These are phyloP conservation scores for Rhodomyrtus tomentosa DNA, from an alignment of 345 rosid genomes.

Conservation along the genomic window DNA sequence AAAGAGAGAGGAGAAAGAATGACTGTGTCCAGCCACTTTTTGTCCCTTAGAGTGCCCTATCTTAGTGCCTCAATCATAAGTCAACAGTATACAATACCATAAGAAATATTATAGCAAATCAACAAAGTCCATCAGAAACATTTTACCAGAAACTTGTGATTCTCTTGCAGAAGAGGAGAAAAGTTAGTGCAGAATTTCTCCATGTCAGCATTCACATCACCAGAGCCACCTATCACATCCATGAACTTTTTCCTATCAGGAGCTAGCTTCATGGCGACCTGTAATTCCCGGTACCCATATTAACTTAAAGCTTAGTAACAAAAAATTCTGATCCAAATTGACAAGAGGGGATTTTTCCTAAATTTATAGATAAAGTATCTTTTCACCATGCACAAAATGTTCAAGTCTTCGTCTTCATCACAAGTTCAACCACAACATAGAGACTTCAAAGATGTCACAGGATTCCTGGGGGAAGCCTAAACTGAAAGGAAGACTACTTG, in stretches of 20 bases:
- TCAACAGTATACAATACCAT: not conserved
- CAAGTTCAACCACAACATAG: not conserved
- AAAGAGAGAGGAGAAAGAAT: not conserved
- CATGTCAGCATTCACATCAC: constrained; percentile 70
- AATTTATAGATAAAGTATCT: not conserved
- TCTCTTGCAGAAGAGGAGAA: constrained; percentile 73
- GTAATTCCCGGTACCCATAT: not conserved
- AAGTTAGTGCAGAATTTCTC: constrained; percentile 69
- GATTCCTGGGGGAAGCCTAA: not conserved
- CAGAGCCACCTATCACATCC: constrained; percentile 76
- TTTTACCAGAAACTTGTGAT: constrained; percentile 91
- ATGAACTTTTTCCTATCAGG: constrained; percentile 96
- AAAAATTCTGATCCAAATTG: not conserved
- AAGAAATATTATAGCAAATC: not conserved
- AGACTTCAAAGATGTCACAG: not conserved
- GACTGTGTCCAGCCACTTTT: not conserved
- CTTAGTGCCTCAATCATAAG: not conserved
- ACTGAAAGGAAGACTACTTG: not conserved
- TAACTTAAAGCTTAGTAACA: not conserved
- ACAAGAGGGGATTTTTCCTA: not conserved
- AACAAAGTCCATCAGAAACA: not conserved
- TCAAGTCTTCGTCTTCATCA: not conserved
- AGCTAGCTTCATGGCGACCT: constrained; percentile 94
- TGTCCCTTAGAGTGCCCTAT: not conserved
- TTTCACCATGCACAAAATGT: not conserved